Evolutionary conservation across 805 yeast genomes (phyloP), one percentile per base, ranked within the genome.

Genomic region (Cyberlindnera mississippiensis): DNA sequence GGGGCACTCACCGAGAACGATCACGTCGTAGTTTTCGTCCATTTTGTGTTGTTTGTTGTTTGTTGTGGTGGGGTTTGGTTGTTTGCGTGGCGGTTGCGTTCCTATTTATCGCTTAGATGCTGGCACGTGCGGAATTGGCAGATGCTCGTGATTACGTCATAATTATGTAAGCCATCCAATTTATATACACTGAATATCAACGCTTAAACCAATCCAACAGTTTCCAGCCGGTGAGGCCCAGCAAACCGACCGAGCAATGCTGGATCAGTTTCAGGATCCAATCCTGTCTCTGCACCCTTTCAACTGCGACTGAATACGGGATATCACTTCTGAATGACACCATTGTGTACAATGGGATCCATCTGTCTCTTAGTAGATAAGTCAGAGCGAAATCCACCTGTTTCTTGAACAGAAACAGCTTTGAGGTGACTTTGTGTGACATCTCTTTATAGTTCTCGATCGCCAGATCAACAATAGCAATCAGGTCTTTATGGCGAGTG

Each of bases 1-100:
- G 63, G 6, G 17, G 13, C n/a, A 59, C 73, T 20, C 73, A 59
- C 98, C 99, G 46, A 91, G 75, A 20, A 91, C 97, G 54, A 93
- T 91, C 47, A 91, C 96, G 71, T 93, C 99, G 78, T 90, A 93
- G 51, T 86, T 79, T 66, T 90, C 96, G 67, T 93, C 98, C 96
- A 93, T 88, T 42, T 51, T 15, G 2, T 9, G 10, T n/a, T 28
- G 15, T 28, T 28, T 28, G 13, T 14, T 6, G 15, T 28, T n/a
- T 6, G 6, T 28, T 28, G 13, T 11, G n/a, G 15, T 10, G 15
- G 15, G n/a, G n/a, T 28, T 6, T 12, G 6, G 6, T 6, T 11
- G 15, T 28, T 11, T 10, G 31, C 31, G 9, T 11, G 15, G 7
- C 8, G 9, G 14, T 28, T 12, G 13, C 15, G 13, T 28, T 10